These are phyloP conservation scores for Dothiorella sarmentorum DNA, from an alignment of 2,329 filamentous ascomycete species.

Conservation along the genomic window DNA sequence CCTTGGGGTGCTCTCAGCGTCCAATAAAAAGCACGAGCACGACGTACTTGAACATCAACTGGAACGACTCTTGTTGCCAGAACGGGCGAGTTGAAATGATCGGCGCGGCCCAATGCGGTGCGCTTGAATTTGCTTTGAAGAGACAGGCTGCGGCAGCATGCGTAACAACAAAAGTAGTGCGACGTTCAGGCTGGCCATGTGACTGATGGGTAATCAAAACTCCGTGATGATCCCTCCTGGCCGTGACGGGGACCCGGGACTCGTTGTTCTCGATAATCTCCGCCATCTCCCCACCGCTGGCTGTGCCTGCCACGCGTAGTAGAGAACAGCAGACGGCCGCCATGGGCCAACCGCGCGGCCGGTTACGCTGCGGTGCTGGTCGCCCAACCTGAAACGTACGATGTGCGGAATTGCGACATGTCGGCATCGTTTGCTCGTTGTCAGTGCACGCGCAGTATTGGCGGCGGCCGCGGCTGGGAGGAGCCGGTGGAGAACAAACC, in stretches of 20 bases:
- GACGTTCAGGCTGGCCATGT: neutral
- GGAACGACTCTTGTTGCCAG: neutral
- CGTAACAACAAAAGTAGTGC: neutral
- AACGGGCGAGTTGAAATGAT: neutral
- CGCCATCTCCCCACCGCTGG: neutral
- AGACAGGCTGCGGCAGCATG: neutral
- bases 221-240: neutral
- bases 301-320: neutral
- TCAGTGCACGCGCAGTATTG: conserved; percentile 8
- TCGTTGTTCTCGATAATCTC: conserved; percentile 6
- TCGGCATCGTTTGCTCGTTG: conserved; percentile 8
- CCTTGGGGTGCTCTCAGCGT: neutral
- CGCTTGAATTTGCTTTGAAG: neutral
- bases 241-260: conserved; percentile 4
- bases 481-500: neutral
- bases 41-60: neutral
- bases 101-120: neutral
- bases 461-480: neutral
- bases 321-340: neutral
- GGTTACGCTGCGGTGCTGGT: conserved; percentile 1
- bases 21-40: conserved; percentile 14
- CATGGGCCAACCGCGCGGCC: conserved; percentile 14
- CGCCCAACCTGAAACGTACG: conserved; percentile 3
- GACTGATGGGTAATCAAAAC: neutral
- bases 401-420: conserved; percentile 16